phyloP scores from a whole-genome alignment of 805 yeast species.

The Candida broadrunensis region DNA sequence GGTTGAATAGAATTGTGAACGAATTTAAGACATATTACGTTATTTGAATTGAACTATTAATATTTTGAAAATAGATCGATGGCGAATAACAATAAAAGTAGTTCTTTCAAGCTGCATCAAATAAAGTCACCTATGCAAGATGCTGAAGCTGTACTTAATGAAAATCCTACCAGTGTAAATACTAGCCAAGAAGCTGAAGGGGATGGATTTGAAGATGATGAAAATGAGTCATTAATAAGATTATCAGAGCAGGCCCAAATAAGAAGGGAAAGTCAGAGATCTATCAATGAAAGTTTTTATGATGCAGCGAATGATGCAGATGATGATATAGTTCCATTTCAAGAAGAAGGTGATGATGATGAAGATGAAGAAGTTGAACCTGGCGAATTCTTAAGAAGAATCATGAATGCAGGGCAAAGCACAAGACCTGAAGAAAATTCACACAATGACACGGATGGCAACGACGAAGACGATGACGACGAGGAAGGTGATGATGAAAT shows the following conservation, averaged over 20 bases:
- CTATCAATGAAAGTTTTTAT: constrained; percentile 14
- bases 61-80: too few relatives aligned
- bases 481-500: constrained; percentile 16
- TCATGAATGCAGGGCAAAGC: constrained; percentile 12
- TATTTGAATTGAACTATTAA: too few relatives aligned
- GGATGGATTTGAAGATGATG: constrained; percentile 10
- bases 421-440: too few relatives aligned
- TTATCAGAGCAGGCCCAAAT: constrained; percentile 35
- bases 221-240: constrained; percentile 29
- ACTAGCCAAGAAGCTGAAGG: too few relatives aligned
- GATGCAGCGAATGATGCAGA: constrained; percentile 7
- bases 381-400: constrained; percentile 17
- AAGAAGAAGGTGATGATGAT: constrained; percentile 15
- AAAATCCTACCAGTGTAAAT: too few relatives aligned
- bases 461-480: constrained; percentile 7
- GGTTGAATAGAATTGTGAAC: too few relatives aligned
- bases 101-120: too few relatives aligned
- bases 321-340: constrained; percentile 18
- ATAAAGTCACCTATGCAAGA: too few relatives aligned
- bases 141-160: too few relatives aligned
- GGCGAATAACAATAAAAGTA: too few relatives aligned
- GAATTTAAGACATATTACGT: too few relatives aligned
- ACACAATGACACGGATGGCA: constrained; percentile 8
- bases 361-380: constrained; percentile 18
- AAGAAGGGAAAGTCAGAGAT: constrained; percentile 7